Percentiles rank a stretch among this genome's conserved stretches.
Evolutionary conservation across 2,329 filamentous ascomycete genomes (phyloP).

Genomic region (Microcyclosporella mali): DNA sequence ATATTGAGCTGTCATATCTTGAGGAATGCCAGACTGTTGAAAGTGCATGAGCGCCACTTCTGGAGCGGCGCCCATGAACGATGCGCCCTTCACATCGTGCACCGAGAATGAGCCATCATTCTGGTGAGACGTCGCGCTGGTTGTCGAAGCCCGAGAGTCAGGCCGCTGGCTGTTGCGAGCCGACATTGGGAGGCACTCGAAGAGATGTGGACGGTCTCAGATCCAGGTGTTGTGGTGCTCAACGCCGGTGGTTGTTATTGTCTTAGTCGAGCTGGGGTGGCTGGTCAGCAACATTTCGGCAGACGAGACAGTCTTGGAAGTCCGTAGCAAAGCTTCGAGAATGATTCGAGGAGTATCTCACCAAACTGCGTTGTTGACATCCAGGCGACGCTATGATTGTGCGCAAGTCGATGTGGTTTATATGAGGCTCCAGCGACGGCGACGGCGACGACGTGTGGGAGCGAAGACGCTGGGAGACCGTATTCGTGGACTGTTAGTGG

Average conservation of each 20-base stretch:
- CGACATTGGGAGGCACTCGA: slow-evolving; percentile 21
- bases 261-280: slow-evolving; percentile 3
- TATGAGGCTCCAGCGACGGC: too few species aligned
- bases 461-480: too few species aligned
- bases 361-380: too few species aligned
- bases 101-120: slow-evolving; percentile 17
- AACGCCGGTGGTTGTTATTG: slow-evolving; percentile 8
- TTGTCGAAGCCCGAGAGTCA: slow-evolving; percentile 30
- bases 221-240: slow-evolving; percentile 10
- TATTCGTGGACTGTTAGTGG: too few species aligned
- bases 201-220: slow-evolving; percentile 12
- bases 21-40: slow-evolving; percentile 22
- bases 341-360: too few species aligned
- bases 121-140: slow-evolving; percentile 28
- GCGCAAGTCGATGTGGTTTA: too few species aligned
- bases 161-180: slow-evolving; percentile 26
- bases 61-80: slow-evolving; percentile 20
- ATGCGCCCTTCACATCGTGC: slow-evolving; percentile 21
- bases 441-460: too few species aligned
- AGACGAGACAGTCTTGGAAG: neutral
- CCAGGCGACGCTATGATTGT: too few species aligned
- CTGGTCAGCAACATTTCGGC: slow-evolving; percentile 4
- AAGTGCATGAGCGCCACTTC: slow-evolving; percentile 30
- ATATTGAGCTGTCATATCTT: slow-evolving; percentile 20
- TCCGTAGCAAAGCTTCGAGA: too few species aligned